A percentile compares a stretch with the other conserved stretches of the same genome.
phyloP scores from a whole-genome alignment of 495 filamentous ascomycete species.

The Parathielavia hyrcaniae region DNA sequence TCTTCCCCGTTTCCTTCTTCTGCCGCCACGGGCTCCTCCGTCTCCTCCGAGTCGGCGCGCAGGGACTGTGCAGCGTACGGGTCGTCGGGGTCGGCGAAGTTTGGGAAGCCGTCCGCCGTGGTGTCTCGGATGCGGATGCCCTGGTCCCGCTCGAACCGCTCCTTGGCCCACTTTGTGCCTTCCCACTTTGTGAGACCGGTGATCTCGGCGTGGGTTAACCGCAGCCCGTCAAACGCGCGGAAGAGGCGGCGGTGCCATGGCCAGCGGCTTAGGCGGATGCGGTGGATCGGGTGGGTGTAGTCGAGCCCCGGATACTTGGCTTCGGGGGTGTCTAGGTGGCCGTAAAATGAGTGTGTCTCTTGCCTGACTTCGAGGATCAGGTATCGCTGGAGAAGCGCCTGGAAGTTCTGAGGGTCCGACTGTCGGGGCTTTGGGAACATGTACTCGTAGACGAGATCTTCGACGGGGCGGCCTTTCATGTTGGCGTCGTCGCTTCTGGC shows the following conservation, averaged over 20 bases:
- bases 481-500: slow-evolving; percentile 20
- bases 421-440: slow-evolving; percentile 50
- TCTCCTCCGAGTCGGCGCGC: slow-evolving; percentile 10
- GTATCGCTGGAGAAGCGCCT: slow-evolving; percentile 49
- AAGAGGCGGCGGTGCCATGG: slow-evolving; percentile 76
- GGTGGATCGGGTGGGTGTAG: slow-evolving; percentile 74
- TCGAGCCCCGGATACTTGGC: slow-evolving; percentile 88
- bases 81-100: slow-evolving; percentile 47
- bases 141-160: slow-evolving; percentile 75
- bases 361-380: slow-evolving; percentile 85
- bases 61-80: slow-evolving; percentile 35
- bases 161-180: slow-evolving; percentile 83
- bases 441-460: slow-evolving; percentile 50
- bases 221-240: slow-evolving; percentile 70
- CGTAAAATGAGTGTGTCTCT: slow-evolving; percentile 81
- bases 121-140: slow-evolving; percentile 69
- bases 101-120: slow-evolving; percentile 59
- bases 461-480: slow-evolving; percentile 50
- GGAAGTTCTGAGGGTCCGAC: slow-evolving; percentile 48
- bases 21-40: slow-evolving; percentile 15
- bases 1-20: slow-evolving; percentile 42
- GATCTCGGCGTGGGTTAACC: slow-evolving; percentile 73
- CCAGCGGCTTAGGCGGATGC: slow-evolving; percentile 75
- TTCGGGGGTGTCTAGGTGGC: slow-evolving; percentile 74
- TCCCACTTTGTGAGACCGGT: slow-evolving; percentile 79